Base-by-base conservation (phyloP, 768 basidiomycete genomes). In the Chalciporus piperatus region DNA sequence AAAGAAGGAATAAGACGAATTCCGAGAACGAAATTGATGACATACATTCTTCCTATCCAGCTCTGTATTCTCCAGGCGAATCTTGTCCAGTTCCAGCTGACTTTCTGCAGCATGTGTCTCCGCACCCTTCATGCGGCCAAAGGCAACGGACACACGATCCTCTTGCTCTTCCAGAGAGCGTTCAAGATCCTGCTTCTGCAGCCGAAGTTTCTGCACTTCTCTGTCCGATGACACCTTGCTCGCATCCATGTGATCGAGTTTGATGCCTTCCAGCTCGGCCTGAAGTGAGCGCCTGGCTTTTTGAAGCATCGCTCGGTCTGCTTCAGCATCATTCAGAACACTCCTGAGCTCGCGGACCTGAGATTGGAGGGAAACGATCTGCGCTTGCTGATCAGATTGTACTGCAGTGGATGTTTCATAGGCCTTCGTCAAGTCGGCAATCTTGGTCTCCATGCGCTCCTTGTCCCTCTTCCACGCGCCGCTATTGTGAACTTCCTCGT, bases 381-480 rank as follows among this genome's bases (percentile, higher is more conserved):
- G 92, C 0, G 84, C 74, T 63, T 92, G 90, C 58, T 92, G 92
- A 58, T 92, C 91, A 0, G 82, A 73, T 59, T 91, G 89, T 1
- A 81, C 85, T 37, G 77, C 78, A 1, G 77, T 79, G 2, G 89
- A 85, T 1, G 84, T 75, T 58, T 91, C 88, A 63, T 85, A 91
- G 1, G 86, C 89, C 49, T 82, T 84, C 20, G 80, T 84, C 51
- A 91, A 62, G 65, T 92, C 87, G 5, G 65, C 66, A 47, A 93
- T 89, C 77, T 89, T 92, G 47, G 81, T 86, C 54, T 93, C 89
- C 71, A 92, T 73, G 11, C 89, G 85, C 52, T 92, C 90, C 67
- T 84, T 90, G 72, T 94, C 91, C 63, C 89, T 87, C 72, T 86
- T 87, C 92, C 90, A 92, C 4, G 85, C 81, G 13, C 83, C 79